Evolutionary conservation across 371 early-diverging fungal species (phyloP).

Genomic region (Basidiobolus heterosporus): DNA sequence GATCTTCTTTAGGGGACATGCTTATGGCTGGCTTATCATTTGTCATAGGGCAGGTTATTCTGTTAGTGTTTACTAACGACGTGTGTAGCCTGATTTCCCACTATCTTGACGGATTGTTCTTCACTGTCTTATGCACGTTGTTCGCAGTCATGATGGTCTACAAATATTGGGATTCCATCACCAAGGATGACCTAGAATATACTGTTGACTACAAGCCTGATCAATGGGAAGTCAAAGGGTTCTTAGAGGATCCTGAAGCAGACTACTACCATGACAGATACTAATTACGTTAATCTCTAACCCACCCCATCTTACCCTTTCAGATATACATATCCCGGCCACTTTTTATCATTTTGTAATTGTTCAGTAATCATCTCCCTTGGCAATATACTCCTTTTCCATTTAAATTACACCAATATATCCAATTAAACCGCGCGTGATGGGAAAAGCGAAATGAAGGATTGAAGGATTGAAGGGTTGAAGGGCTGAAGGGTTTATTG

Average conservation of each 20-base stretch:
- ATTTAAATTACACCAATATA: too few relatives aligned
- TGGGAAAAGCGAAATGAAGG: too few relatives aligned
- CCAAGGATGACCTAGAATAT: slow-evolving; percentile 95
- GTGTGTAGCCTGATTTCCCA: slow-evolving; percentile 80
- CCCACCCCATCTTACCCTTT: too few relatives aligned
- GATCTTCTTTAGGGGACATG: slow-evolving; percentile 44
- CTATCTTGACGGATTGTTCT: slow-evolving; percentile 92
- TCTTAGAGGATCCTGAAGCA: not conserved
- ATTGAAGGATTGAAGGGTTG: too few relatives aligned
- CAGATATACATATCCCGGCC: too few relatives aligned
- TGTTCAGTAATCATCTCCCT: too few relatives aligned
- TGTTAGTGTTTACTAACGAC: slow-evolving; percentile 53
- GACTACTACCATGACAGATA: too few relatives aligned
- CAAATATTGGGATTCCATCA: slow-evolving; percentile 97
- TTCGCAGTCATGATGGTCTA: slow-evolving; percentile 96
- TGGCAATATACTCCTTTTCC: too few relatives aligned
- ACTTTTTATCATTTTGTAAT: too few relatives aligned
- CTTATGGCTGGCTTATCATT: slow-evolving; percentile 77
- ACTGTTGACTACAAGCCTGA: slow-evolving; percentile 78
- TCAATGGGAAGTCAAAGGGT: slow-evolving; percentile 66
- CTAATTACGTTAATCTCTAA: too few relatives aligned
- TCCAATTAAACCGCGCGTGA: too few relatives aligned
- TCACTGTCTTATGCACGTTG: slow-evolving; percentile 78
- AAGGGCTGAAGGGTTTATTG: too few relatives aligned
- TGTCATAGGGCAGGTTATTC: slow-evolving; percentile 63